Evolutionary conservation across 2,329 filamentous ascomycete genomes (phyloP).

Genomic region (Westerdykella ornata): DNA sequence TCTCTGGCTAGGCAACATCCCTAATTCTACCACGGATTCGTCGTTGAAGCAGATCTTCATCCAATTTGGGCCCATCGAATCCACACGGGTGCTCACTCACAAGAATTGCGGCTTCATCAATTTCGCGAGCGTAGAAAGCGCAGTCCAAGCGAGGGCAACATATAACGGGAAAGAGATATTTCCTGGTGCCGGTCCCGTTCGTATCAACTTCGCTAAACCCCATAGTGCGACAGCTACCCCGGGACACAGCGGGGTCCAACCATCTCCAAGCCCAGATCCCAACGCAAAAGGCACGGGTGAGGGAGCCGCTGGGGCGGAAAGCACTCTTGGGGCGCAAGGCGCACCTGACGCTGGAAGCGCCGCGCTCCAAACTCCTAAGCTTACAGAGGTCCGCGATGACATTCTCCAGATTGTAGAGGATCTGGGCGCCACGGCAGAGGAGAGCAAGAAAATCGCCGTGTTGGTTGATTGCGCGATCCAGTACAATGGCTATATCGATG

Average conservation of each 20-base stretch:
- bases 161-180: conserved; percentile 98
- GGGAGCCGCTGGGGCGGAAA: conserved; percentile 41
- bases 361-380: conserved; percentile 61
- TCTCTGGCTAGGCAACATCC: conserved; percentile 95
- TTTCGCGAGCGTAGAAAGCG: conserved; percentile 86
- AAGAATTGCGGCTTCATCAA: conserved; percentile 99
- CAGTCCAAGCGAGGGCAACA: conserved; percentile 76
- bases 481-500: conserved; percentile 64
- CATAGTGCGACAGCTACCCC: conserved; percentile 84
- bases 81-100: conserved; percentile 87
- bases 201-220: conserved; percentile 96
- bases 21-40: conserved; percentile 91
- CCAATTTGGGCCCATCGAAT: conserved; percentile 83
- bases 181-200: conserved; percentile 85
- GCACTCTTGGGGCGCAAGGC: conserved; percentile 27
- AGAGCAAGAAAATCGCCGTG: conserved; percentile 62
- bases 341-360: conserved; percentile 43
- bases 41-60: conserved; percentile 94
- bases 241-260: conserved; percentile 78
- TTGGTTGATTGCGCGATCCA: conserved; percentile 72
- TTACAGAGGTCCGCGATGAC: conserved; percentile 73
- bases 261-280: conserved; percentile 85
- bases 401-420: conserved; percentile 81
- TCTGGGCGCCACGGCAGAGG: conserved; percentile 77
- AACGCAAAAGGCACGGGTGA: conserved; percentile 43